These are phyloP conservation scores for Phytophthora agathidicida DNA, from an alignment of 352 stramenopile genomes.

Conservation along the genomic window DNA sequence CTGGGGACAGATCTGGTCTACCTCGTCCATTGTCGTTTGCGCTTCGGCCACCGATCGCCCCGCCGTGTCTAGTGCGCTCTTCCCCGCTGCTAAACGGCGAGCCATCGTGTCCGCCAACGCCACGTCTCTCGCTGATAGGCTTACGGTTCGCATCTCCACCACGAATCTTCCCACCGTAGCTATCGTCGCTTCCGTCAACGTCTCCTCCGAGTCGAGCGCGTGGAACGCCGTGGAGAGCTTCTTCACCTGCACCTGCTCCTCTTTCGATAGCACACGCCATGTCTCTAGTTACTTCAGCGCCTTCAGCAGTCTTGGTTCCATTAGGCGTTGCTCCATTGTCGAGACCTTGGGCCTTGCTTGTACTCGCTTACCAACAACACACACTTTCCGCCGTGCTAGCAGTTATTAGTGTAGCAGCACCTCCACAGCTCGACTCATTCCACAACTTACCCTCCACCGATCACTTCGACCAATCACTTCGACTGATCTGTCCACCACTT, in stretches of 20 bases:
- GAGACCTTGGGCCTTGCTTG: no score
- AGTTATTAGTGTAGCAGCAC: no score
- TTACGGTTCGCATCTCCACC: constrained; percentile 1
- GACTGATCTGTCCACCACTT: not conserved
- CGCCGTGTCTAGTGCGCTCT: not conserved
- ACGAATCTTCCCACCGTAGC: not conserved
- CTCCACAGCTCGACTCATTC: constrained; percentile 1
- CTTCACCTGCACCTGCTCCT: not conserved
- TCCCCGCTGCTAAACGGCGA: not conserved
- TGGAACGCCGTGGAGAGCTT: not conserved
- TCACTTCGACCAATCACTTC: no score
- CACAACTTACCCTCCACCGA: constrained; percentile 9
- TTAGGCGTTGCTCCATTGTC: not conserved
- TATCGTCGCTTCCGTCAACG: not conserved
- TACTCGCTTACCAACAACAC: no score
- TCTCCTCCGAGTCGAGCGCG: not conserved
- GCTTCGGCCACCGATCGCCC: not conserved
- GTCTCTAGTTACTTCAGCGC: not conserved
- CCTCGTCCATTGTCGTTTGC: constrained; percentile 1
- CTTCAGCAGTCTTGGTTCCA: not conserved
- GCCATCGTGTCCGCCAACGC: not conserved
- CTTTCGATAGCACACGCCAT: not conserved
- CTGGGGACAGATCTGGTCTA: not conserved
- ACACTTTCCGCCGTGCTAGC: not conserved
- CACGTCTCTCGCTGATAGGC: not conserved